Evolutionary conservation across 2,329 filamentous ascomycete species (phyloP), one percentile per base, ranked within the genome.

Genomic region (Didymella sp.): DNA sequence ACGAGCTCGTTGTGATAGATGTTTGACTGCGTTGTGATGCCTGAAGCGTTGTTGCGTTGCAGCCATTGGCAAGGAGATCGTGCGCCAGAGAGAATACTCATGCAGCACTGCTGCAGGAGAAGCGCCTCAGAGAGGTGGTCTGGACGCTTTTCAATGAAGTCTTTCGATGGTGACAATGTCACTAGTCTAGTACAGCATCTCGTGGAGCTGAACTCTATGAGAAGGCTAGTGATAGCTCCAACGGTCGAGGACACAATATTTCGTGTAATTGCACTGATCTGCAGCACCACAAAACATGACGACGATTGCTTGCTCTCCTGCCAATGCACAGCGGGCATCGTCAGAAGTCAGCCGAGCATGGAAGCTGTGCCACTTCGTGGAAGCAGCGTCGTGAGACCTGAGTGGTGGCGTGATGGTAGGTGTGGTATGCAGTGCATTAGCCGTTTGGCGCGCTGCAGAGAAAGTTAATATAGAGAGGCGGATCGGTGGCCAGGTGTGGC

Each of bases 381-480:
- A 43, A 40, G 35, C 49, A 42, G 51, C 41, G 48, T 50, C 3
- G 51, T 59, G 51, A 49, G 45, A 56, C 25, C 21, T 44, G 51
- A 46, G 41, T 38, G 48, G 56, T 50, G 58, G 45, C 46, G 48
- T 50, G 46, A 62, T 42, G 54, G 31, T 27, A 38, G 27, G 51
- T 17, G 52, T 51, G 44, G 52, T 48, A 50, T 49, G 56, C 52
- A 57, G 35, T 53, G 52, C 51, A 54, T 58, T 53, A 54, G 60
- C 50, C 41, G 43, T 38, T 28, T 54, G n/a, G n/a, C 41, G 49
- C 54, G 49, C 56, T 57, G 59, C 57, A 62, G 47, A 57, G 17
- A 21, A 27, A 55, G 17, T 52, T 45, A 60, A 56, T 58, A 59
- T 61, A 45, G 24, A 31, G 25, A 24, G 15, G 57, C 44, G 47